Evolutionary conservation across 2,329 filamentous ascomycete genomes (phyloP), one percentile per base, ranked within the genome.

Genomic region (Pseudogymnoascus sp.): DNA sequence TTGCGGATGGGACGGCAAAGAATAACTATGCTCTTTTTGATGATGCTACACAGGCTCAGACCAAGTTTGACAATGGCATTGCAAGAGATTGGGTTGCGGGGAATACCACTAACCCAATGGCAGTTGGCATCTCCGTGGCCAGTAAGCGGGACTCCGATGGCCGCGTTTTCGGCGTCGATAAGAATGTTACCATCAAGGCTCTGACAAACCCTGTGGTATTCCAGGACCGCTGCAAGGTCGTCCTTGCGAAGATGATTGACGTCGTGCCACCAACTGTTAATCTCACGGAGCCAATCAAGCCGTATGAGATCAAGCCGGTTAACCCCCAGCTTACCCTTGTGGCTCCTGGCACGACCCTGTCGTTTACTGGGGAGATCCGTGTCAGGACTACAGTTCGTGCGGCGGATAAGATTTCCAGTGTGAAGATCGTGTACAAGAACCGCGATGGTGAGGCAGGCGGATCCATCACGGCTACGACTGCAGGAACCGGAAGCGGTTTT

Each of bases 221-320:
- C 72, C 73, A 73, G 39, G 75, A 67, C 17, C 73, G 75, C 15
- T 87, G 84, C 71, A 73, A 76, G 65, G 74, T 70, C 3, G 76
- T 86, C 15, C 72, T 86, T 39, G 80, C 83, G 68, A 81, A 80
- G 69, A 81, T 87, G 83, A 83, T 86, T 63, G 81, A 87, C n/a
- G 76, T 79, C 3, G 83, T 86, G 0, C 83, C 84, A 2, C 68
- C 72, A 2, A 75, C 74, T 2, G 80, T 84, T 3, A 74, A 73
- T 0, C 77, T 87, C 3, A 79, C 79, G 0, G 79, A 80, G 58
- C 76, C 80, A 2, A 79, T 86, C 62, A 71, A 73, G 8, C 81
- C 83, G 0, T 87, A 86, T 70, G 77, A 77, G 13, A 78, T 86
- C 67, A 87, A 87, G 74, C 84, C 84, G 3, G 80, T 82, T 60